These are phyloP conservation scores for Posidonia australis DNA, from an alignment of 106 monocot genomes.

Conservation along the genomic window DNA sequence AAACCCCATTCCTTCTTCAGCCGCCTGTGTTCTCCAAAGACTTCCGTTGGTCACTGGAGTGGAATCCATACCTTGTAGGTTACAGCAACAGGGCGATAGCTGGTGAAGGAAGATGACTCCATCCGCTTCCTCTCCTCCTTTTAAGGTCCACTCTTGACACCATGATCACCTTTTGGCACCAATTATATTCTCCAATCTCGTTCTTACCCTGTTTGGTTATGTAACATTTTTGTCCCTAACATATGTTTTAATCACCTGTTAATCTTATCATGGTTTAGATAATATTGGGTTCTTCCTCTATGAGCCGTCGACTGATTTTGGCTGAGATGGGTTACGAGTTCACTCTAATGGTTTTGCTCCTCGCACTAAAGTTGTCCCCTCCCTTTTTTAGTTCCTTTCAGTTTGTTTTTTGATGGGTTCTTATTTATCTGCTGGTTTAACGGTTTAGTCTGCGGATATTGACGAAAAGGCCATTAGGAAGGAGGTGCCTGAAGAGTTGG, in stretches of 20 bases:
- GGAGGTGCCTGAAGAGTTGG: constrained; percentile 12
- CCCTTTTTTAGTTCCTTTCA: background rate
- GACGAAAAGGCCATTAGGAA: constrained; percentile 7
- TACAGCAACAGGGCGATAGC: too few species aligned
- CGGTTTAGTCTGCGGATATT: constrained; percentile 6
- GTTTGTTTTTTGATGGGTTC: background rate
- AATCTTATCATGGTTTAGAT: constrained; percentile 19
- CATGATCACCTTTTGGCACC: background rate
- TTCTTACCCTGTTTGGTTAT: too few species aligned
- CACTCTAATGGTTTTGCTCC: constrained; percentile 38
- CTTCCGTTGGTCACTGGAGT: too few species aligned
- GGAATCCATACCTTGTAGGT: too few species aligned
- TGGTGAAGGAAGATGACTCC: background rate
- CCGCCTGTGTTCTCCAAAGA: too few species aligned
- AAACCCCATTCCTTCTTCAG: too few species aligned
- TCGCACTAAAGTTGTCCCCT: background rate
- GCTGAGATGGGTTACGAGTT: constrained; percentile 73
- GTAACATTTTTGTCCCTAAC: background rate
- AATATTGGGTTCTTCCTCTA: constrained; percentile 70
- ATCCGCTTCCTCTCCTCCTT: background rate
- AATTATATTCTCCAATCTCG: too few species aligned
- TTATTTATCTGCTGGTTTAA: background rate
- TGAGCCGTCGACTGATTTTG: constrained; percentile 46
- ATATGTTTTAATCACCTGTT: background rate
- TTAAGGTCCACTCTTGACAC: background rate